A percentile compares a stretch with the other conserved stretches of the same genome.
phyloP scores from a whole-genome alignment of 129 eudicot genomes.

The Logfia minima region DNA sequence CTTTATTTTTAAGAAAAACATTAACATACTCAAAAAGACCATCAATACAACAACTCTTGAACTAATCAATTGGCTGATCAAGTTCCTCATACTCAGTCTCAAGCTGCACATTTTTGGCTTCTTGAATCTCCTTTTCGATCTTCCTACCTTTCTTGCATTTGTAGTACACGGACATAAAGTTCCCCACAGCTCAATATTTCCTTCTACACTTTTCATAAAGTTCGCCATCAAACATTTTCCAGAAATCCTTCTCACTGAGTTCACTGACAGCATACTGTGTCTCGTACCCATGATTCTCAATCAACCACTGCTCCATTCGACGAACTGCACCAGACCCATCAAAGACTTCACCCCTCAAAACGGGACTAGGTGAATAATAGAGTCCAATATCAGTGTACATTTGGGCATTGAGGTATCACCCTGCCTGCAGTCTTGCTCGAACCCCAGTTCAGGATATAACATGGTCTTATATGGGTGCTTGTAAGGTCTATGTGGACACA shows the following conservation, averaged over 20 bases:
- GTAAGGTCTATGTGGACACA: slow-evolving; percentile 87
- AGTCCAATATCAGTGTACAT: slow-evolving; percentile 96
- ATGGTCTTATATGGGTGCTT: slow-evolving; percentile 78
- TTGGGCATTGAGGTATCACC: slow-evolving; percentile 84
- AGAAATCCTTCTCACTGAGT: slow-evolving; percentile 72
- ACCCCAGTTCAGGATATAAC: slow-evolving; percentile 87
- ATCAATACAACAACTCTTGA: not conserved
- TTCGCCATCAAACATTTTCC: slow-evolving; percentile 87
- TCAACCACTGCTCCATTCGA: slow-evolving; percentile 72
- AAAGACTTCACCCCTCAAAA: slow-evolving; percentile 75
- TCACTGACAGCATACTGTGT: slow-evolving; percentile 91
- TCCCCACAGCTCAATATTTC: slow-evolving; percentile 80
- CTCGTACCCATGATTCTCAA: slow-evolving; percentile 83
- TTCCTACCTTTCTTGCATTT: slow-evolving; percentile 92
- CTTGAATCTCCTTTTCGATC: slow-evolving; percentile 86
- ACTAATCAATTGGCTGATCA: slow-evolving; percentile 20
- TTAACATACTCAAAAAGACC: not conserved
- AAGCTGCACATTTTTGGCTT: slow-evolving; percentile 69
- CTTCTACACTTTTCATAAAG: slow-evolving; percentile 71
- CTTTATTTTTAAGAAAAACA: not conserved
- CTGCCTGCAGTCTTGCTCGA: slow-evolving; percentile 59
- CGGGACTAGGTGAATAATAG: slow-evolving; percentile 82
- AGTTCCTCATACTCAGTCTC: slow-evolving; percentile 55
- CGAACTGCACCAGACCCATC: slow-evolving; percentile 78
- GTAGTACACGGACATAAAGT: slow-evolving; percentile 88